Base-by-base conservation (phyloP, 1,139 yeast species). In the Pneumocystis canis region DNA sequence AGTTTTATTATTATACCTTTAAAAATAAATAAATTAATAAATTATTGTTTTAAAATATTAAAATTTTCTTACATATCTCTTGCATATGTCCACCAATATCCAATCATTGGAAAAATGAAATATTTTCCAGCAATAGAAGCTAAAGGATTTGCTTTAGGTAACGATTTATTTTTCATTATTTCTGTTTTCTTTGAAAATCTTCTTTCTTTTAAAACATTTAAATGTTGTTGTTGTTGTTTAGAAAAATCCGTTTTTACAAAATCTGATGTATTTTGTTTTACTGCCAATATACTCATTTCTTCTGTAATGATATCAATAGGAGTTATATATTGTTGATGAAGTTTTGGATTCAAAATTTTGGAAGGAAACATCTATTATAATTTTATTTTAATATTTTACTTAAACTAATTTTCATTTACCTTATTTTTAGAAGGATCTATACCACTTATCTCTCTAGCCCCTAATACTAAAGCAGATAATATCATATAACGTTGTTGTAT, bases 401-500 rank as follows among this genome's bases (percentile, higher is more conserved):
- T 35, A n/a, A 35, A 35, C 11, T 5, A 3, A 35, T 14, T 5
- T 35, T 5, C 16, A 35, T 35, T 39, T 39, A 39, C 47, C 47
- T 39, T 39, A 3, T 39, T 39, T 39, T 39, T 39, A n/a, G 20
- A 39, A 39, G 47, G 18, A 16, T 39, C 47, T 39, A 39, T 39
- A n/a, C 47, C 47, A 20, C 20, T 16, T 39, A 47, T 47, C 16
- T 57, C 59, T 3, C 35, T 28, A 7, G 59, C 59, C 0, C 37
- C 59, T 11, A 57, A 6, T 11, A 30, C 59, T 11, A 57, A 20
- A 5, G 59, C 35, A 35, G 59, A 35, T 11, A 57, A 9, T 5
- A 57, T 57, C 37, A 57, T 28, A 28, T 20, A 57, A 6, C 59
- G 59, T 25, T 57, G 59, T 37, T 57, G 59, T 11, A 57, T 18